Evolutionary conservation across 129 eudicot species (phyloP).

Genomic region (sunflower (Helianthus annuus)): HanXRQr2.0-SUNRISE NC_035446.2:170590679-170591178

Average conservation of each 20-base stretch:
- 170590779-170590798: no score
- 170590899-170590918: not conserved
- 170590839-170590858: not conserved
- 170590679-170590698: no score
- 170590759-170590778: no score
- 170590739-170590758: no score
- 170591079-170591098: conserved; percentile 27
- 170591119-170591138: not conserved
- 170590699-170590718: no score
- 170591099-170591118: conserved; percentile 21
- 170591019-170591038: conserved; percentile 27
- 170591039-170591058: conserved; percentile 39
- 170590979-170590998: conserved; percentile 39
- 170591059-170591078: conserved; percentile 29
- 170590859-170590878: conserved; percentile 11
- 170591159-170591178: not conserved
- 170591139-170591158: no score
- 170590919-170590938: not conserved
- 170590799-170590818: not conserved
- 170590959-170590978: conserved; percentile 37
- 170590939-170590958: not conserved
- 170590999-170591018: conserved; percentile 31
- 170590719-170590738: no score
- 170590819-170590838: not conserved
- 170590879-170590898: not conserved